Percentiles rank a stretch among this genome's conserved stretches.
phyloP scores from a whole-genome alignment of 441 rosid species.

The Populus tomentosa region DNA sequence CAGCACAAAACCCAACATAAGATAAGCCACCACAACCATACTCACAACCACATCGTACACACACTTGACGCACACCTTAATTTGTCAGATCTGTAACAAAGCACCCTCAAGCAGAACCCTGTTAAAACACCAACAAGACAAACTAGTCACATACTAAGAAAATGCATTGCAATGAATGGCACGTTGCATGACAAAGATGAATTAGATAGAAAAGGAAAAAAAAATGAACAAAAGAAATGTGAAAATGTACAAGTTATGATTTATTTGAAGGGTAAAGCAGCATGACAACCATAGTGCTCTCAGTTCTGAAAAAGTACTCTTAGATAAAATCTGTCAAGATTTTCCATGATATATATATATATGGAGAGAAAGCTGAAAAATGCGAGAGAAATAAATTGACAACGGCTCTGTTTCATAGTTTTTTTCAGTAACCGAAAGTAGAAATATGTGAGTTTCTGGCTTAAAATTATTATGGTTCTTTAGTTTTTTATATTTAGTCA shows the following conservation, averaged over 20 bases:
- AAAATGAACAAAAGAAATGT: background rate
- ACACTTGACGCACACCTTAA: background rate
- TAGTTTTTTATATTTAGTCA: background rate
- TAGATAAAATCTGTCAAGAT: background rate
- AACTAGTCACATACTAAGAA: background rate
- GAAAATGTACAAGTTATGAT: slow-evolving; percentile 8
- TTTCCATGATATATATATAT: background rate
- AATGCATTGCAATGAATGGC: background rate
- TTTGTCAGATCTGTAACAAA: background rate
- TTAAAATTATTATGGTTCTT: background rate
- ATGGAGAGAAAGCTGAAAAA: background rate
- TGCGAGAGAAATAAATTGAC: background rate
- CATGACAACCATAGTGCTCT: background rate
- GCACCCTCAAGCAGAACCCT: background rate
- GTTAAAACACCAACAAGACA: background rate
- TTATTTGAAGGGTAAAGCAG: slow-evolving; percentile 2
- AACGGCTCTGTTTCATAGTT: slow-evolving; percentile 8
- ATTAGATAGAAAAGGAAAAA: background rate
- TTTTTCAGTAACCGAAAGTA: background rate
- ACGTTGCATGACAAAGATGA: background rate
- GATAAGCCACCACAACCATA: too few relatives aligned
- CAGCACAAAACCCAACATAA: background rate
- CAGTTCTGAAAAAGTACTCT: background rate
- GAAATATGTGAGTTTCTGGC: background rate
- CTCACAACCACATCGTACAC: background rate